Evolutionary conservation across 2,329 filamentous ascomycete genomes (phyloP).

Genomic region (Cercospora nicotianae): DNA sequence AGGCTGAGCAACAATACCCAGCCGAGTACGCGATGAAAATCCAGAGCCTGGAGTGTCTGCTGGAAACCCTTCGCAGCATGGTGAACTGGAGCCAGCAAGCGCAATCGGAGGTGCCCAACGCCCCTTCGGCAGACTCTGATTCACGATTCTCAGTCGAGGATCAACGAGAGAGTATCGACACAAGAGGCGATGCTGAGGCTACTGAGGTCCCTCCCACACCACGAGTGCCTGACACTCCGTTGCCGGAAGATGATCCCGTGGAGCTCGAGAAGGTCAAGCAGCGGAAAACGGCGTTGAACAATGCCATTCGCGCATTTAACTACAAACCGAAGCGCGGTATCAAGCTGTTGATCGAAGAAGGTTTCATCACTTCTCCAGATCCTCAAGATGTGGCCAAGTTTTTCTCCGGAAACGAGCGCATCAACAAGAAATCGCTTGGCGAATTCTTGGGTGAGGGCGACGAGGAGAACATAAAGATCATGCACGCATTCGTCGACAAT

Average conservation of each 20-base stretch:
- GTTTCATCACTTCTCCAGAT: slow-evolving; percentile 78
- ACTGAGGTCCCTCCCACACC: slow-evolving; percentile 39
- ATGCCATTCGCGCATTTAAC: slow-evolving; percentile 90
- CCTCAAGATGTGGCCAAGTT: slow-evolving; percentile 84
- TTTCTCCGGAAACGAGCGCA: slow-evolving; percentile 72
- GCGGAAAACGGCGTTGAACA: slow-evolving; percentile 85
- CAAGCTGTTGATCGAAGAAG: slow-evolving; percentile 77
- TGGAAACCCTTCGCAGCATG: slow-evolving; percentile 83
- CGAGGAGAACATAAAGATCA: slow-evolving; percentile 88
- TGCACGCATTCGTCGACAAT: slow-evolving; percentile 94
- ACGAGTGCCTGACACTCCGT: slow-evolving; percentile 42
- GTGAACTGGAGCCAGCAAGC: slow-evolving; percentile 87
- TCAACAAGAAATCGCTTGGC: slow-evolving; percentile 90
- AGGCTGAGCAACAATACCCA: slow-evolving; percentile 70
- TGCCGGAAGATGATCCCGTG: slow-evolving; percentile 80
- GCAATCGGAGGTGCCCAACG: slow-evolving; percentile 50
- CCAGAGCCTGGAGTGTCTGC: slow-evolving; percentile 80
- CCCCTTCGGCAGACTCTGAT: slow-evolving; percentile 43
- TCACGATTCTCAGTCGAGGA: slow-evolving; percentile 58
- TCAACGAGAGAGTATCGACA: slow-evolving; percentile 75
- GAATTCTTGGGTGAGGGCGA: slow-evolving; percentile 95
- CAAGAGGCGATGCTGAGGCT: slow-evolving; percentile 39
- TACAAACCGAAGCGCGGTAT: slow-evolving; percentile 96
- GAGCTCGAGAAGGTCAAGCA: slow-evolving; percentile 95
- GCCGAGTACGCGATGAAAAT: slow-evolving; percentile 91